phyloP scores from a whole-genome alignment of 2,329 filamentous ascomycete genomes.

The Xylaria sp. region DNA sequence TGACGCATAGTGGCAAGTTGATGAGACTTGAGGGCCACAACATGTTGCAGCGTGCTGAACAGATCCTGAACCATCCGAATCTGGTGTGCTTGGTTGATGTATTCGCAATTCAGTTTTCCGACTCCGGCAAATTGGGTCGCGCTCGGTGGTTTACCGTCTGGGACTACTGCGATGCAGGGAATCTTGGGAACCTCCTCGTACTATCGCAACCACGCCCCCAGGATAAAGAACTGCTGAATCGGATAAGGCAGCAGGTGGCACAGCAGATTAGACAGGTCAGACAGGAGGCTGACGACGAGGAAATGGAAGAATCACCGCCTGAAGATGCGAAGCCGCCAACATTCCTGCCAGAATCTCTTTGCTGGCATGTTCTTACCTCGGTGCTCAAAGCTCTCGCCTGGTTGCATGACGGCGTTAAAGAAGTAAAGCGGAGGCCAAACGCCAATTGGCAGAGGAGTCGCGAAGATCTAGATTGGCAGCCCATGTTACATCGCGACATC shows the following conservation, averaged over 20 bases:
- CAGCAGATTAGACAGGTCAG: too few relatives aligned
- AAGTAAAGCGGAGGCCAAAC: conserved; percentile 16
- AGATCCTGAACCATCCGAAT: conserved; percentile 46
- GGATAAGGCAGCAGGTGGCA: too few relatives aligned
- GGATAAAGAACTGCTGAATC: not conserved
- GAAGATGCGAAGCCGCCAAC: not conserved
- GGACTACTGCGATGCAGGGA: conserved; percentile 50
- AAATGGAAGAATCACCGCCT: conserved; percentile 6
- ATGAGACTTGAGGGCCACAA: conserved; percentile 20
- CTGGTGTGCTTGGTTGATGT: conserved; percentile 40
- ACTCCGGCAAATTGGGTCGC: conserved; percentile 14
- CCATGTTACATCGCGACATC: conserved; percentile 47
- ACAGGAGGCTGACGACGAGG: conserved; percentile 18
- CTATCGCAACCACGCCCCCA: not conserved
- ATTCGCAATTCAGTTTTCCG: conserved; percentile 26
- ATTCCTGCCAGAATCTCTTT: conserved; percentile 48
- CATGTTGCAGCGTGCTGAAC: conserved; percentile 29
- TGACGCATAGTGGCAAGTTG: conserved; percentile 11
- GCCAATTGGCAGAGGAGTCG: conserved; percentile 8
- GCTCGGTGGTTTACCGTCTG: conserved; percentile 34
- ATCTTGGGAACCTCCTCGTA: conserved; percentile 39
- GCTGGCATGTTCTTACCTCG: conserved; percentile 50
- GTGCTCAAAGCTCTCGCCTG: conserved; percentile 46
- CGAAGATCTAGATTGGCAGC: conserved; percentile 42
- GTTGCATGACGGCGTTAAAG: conserved; percentile 45